These are phyloP conservation scores for Dactylellina cionopaga DNA, from an alignment of 2,329 filamentous ascomycete genomes.

Conservation along the genomic window DNA sequence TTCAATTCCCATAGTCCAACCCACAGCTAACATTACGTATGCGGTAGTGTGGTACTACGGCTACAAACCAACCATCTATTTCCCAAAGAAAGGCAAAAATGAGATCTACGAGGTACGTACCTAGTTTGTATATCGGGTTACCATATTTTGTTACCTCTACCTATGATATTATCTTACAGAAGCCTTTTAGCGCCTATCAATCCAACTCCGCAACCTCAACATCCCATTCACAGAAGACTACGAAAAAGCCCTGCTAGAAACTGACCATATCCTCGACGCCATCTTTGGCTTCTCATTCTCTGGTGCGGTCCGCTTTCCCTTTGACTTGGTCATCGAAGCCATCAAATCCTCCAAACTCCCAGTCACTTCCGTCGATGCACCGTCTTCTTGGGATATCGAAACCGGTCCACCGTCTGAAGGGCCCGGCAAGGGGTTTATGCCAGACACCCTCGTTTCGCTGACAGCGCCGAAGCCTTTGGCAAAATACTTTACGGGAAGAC, in stretches of 20 bases:
- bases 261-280: slow-evolving; percentile 88
- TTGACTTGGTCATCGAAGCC: slow-evolving; percentile 80
- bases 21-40: background rate
- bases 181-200: slow-evolving; percentile 72
- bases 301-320: slow-evolving; percentile 91
- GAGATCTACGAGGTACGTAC: slow-evolving; percentile 79
- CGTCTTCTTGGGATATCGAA: slow-evolving; percentile 94
- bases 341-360: slow-evolving; percentile 78
- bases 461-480: slow-evolving; percentile 93
- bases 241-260: slow-evolving; percentile 69
- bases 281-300: slow-evolving; percentile 96
- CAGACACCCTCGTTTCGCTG: slow-evolving; percentile 81
- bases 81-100: slow-evolving; percentile 89
- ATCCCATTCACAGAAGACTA: slow-evolving; percentile 89
- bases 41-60: slow-evolving; percentile 76
- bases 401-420: slow-evolving; percentile 80
- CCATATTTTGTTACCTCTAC: background rate
- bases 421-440: slow-evolving; percentile 81
- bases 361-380: slow-evolving; percentile 89
- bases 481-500: slow-evolving; percentile 82
- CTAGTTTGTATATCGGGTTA: background rate
- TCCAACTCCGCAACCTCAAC: slow-evolving; percentile 82
- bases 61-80: slow-evolving; percentile 88
- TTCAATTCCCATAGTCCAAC: background rate
- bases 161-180: background rate